Evolutionary conservation across 805 yeast genomes (phyloP).

Genomic region (Candida ortonii): DNA sequence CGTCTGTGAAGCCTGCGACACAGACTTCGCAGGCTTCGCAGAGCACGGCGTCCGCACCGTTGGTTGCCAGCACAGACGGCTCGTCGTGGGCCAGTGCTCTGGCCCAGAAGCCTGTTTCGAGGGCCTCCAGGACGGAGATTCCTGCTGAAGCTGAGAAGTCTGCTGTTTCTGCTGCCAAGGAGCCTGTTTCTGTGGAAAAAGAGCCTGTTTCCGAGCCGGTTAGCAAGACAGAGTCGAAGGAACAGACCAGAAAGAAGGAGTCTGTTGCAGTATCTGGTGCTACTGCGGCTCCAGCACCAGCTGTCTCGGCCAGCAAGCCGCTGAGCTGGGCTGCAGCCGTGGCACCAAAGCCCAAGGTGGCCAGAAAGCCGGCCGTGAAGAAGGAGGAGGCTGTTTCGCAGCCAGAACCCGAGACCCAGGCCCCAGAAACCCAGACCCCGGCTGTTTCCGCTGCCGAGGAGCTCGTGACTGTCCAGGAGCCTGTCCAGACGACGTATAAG

Average conservation of each 20-base stretch:
- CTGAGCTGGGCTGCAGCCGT: constrained; percentile 27
- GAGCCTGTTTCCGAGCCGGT: constrained; percentile 6
- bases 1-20: constrained; percentile 8
- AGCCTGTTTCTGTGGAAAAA: constrained; percentile 8
- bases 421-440: too few relatives aligned
- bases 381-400: constrained; percentile 12
- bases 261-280: too few relatives aligned
- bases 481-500: too few relatives aligned
- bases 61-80: constrained; percentile 21
- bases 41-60: constrained; percentile 9
- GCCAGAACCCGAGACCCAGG: constrained; percentile 13
- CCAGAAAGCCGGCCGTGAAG: constrained; percentile 20
- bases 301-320: constrained; percentile 16
- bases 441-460: constrained; percentile 1
- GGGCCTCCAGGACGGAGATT: constrained; percentile 10
- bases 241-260: constrained; percentile 11
- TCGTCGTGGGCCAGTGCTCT: constrained; percentile 36
- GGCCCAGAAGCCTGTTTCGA: constrained; percentile 24
- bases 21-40: constrained; percentile 9
- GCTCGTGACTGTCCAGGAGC: too few relatives aligned
- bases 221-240: constrained; percentile 7
- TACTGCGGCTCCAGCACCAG: constrained; percentile 18
- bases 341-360: constrained; percentile 26
- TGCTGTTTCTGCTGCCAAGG: constrained; percentile 5
- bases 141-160: constrained; percentile 14